Evolutionary conservation across 331 rosid species (phyloP).

Genomic region (Quercus tomentella): DNA sequence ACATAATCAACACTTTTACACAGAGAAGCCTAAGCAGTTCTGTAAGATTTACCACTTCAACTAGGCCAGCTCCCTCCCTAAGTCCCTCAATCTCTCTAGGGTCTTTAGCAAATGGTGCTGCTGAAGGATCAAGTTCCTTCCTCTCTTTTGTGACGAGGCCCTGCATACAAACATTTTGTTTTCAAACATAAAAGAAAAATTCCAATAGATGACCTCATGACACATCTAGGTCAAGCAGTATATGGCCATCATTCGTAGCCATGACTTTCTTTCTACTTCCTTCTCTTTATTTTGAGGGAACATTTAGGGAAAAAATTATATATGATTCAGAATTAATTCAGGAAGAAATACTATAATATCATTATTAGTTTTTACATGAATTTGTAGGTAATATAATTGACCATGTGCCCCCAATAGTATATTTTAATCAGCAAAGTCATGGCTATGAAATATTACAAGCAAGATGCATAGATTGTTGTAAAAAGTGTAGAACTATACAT

Average conservation of each 20-base stretch:
- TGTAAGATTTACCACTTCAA: constrained; percentile 83
- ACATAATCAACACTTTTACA: background rate
- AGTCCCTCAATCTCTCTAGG: constrained; percentile 70
- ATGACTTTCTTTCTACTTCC: no score
- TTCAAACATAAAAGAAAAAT: background rate
- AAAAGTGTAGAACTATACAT: constrained; percentile 44
- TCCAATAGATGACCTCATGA: background rate
- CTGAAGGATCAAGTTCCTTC: constrained; percentile 71
- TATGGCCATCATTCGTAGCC: background rate
- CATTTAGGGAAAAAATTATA: background rate
- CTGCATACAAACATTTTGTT: constrained; percentile 41
- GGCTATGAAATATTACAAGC: constrained; percentile 1
- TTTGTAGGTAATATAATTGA: background rate
- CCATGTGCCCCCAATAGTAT: background rate
- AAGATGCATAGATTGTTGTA: constrained; percentile 2
- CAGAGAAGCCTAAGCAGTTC: constrained; percentile 9
- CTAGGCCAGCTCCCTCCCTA: constrained; percentile 76
- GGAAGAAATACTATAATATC: background rate
- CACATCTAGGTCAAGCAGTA: background rate
- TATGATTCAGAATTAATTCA: background rate
- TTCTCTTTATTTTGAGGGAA: background rate
- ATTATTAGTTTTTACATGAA: background rate
- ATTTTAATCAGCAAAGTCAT: constrained; percentile 8
- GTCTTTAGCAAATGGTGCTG: constrained; percentile 87
- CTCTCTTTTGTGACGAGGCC: constrained; percentile 92